phyloP scores from a whole-genome alignment of 2,329 filamentous ascomycete species.

The Colletotrichum siamense region DNA sequence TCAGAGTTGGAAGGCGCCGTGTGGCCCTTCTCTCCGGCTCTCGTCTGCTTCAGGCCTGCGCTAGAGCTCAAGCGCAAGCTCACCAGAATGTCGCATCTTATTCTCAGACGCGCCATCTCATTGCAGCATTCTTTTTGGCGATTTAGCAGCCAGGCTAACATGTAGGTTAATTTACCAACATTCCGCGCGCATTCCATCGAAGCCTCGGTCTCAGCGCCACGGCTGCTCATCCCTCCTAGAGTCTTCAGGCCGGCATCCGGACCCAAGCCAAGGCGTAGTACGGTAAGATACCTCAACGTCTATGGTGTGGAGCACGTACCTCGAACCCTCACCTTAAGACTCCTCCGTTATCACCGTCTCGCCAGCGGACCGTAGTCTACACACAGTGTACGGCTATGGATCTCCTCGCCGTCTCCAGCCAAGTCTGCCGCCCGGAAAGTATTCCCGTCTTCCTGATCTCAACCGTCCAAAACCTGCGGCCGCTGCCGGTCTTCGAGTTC shows the following conservation, averaged over 20 bases:
- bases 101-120: conserved; percentile 11
- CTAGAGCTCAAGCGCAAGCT: background rate
- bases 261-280: background rate
- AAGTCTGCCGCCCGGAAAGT: background rate
- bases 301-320: conserved; percentile 11
- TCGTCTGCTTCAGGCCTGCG: conserved; percentile 7
- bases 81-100: conserved; percentile 14
- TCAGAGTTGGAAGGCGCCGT: background rate
- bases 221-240: background rate
- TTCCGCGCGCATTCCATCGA: conserved; percentile 12
- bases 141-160: conserved; percentile 4
- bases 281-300: conserved; percentile 2
- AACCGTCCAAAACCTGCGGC: background rate
- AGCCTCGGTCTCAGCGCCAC: conserved; percentile 4
- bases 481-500: background rate
- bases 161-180: conserved; percentile 9
- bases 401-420: background rate
- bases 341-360: background rate
- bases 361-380: background rate
- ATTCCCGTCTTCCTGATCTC: background rate
- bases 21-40: background rate
- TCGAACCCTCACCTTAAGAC: background rate
- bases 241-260: background rate
- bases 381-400: background rate
- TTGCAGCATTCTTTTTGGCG: conserved; percentile 3